Conservation (phyloP, 208 protist species). For the Blechomonas ayalai region DNA sequence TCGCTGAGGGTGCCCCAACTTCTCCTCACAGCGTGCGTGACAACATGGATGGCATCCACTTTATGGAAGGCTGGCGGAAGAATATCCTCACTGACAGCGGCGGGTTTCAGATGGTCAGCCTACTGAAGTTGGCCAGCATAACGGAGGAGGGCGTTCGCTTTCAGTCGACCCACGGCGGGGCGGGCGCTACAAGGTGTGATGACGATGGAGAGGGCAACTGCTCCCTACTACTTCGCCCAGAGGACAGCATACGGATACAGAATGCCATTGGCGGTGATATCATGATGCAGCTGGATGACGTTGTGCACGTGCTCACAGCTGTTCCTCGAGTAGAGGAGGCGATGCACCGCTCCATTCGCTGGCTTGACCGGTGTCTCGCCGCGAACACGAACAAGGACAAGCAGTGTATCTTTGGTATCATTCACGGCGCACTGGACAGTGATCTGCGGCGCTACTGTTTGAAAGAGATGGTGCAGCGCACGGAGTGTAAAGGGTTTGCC, state of each 20-base stretch:
- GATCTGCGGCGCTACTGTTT: constrained; percentile 89
- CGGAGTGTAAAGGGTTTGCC: constrained; percentile 94
- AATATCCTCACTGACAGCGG: constrained; percentile 97
- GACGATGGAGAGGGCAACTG: constrained; percentile 23
- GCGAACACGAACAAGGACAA: constrained; percentile 89
- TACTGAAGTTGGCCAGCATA: constrained; percentile 94
- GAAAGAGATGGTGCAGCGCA: constrained; percentile 89
- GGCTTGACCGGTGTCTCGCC: constrained; percentile 96
- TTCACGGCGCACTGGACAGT: constrained; percentile 95
- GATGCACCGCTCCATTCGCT: constrained; percentile 93
- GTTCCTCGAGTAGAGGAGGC: constrained; percentile 94
- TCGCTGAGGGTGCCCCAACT: constrained; percentile 3
- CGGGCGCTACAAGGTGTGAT: constrained; percentile 2
- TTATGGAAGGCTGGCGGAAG: constrained; percentile 94
- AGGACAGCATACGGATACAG: constrained; percentile 98
- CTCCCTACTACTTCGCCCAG: constrained; percentile 95
- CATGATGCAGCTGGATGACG: constrained; percentile 99
- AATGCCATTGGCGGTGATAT: constrained; percentile 98
- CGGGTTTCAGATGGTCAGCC: constrained; percentile 98
- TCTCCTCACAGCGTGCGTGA: constrained; percentile 36
- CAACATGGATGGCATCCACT: constrained; percentile 96
- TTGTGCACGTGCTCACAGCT: constrained; percentile 88
- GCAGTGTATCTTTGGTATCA: constrained; percentile 98
- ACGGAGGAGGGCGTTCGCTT: constrained; percentile 99
- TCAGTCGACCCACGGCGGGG: constrained; percentile 95